Base-by-base conservation (phyloP, 2,329 filamentous ascomycete genomes). In the Venturia carpophila region DNA sequence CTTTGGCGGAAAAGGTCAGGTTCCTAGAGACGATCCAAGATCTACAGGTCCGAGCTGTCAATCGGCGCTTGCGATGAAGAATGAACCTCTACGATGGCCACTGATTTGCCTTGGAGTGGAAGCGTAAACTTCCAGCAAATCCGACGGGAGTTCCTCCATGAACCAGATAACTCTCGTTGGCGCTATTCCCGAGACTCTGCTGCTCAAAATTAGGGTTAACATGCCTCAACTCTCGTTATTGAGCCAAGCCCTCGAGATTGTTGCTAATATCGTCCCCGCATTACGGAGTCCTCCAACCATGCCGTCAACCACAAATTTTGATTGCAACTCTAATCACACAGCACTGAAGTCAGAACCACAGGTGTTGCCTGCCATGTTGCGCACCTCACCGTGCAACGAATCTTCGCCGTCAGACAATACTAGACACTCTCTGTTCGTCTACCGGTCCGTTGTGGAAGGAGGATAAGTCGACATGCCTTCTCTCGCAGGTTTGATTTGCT, bases 41-140 rank as follows among this genome's bases (percentile, higher is more conserved):
- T 37, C 30, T 55, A 21, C 62, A 63, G 19, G 47, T 63, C 24
- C 13, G 62, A 39, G 62, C 62, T 37, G 62, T 52, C n/a, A 55
- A 58, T 37, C 24, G 24, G 62, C 62, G 27, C 62, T 10, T 17
- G 60, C 37, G 60, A 27, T 61, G 60, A 61, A n/a, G 1, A 37
- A 11, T 37, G 13, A 37, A 34, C 52, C n/a, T 15, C 11, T 27
- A 52, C 21, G 10, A 52, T 52, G 47, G 11, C 5, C 5, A 27
- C 11, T 52, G 21, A 52, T 4, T 6, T 52, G 21, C 21, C 47
- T 52, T 4, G 17, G 7, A 9, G 19, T 10, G 7, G 45, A 21
- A 9, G 10, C 9, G 11, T 5, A 9, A 47, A 21, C n/a, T 34
- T 34, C 30, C 30, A 6, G 30, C 30, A 3, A 34, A 34, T 34